Evolutionary conservation across 371 early-diverging fungal species (phyloP).

Genomic region (Mucor indicus): DNA sequence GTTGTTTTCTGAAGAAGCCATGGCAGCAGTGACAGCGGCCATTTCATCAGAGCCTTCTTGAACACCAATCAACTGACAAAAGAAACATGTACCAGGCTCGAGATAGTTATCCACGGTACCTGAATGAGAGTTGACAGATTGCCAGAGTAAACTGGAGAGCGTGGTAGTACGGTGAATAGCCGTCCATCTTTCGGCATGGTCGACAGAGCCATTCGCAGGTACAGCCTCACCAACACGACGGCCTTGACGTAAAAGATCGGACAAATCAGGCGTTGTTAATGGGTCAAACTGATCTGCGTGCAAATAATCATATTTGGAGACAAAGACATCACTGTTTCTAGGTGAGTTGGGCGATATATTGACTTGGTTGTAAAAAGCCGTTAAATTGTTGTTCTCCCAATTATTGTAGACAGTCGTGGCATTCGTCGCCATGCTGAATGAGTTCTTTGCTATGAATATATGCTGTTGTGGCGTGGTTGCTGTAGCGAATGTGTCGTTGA

Average conservation of each 20-base stretch:
- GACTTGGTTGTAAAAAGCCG: no score
- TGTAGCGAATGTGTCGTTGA: constrained; percentile 2
- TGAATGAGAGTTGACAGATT: constrained; percentile 9
- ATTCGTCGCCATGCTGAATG: no score
- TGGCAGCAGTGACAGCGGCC: no score
- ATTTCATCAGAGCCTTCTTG: neutral
- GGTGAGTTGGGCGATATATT: no score
- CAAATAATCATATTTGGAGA: neutral
- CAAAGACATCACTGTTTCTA: neutral
- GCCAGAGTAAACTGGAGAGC: constrained; percentile 9
- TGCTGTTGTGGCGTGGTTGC: constrained; percentile 1
- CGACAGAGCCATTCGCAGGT: constrained; percentile 1
- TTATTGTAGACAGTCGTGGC: no score
- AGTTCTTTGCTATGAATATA: neutral
- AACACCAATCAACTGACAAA: constrained; percentile 3
- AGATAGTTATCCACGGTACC: neutral
- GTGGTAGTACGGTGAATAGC: constrained; percentile 9
- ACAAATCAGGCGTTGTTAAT: constrained; percentile 3
- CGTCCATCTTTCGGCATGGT: constrained; percentile 12
- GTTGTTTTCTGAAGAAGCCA: no score
- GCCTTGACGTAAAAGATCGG: constrained; percentile 2
- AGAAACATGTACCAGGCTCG: neutral
- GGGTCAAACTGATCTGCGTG: constrained; percentile 4
- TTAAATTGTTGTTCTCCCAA: no score
- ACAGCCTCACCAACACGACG: neutral